Evolutionary conservation across 352 stramenopile genomes (phyloP), one percentile per base, ranked within the genome.

Genomic region (Phytophthora idaei): DNA sequence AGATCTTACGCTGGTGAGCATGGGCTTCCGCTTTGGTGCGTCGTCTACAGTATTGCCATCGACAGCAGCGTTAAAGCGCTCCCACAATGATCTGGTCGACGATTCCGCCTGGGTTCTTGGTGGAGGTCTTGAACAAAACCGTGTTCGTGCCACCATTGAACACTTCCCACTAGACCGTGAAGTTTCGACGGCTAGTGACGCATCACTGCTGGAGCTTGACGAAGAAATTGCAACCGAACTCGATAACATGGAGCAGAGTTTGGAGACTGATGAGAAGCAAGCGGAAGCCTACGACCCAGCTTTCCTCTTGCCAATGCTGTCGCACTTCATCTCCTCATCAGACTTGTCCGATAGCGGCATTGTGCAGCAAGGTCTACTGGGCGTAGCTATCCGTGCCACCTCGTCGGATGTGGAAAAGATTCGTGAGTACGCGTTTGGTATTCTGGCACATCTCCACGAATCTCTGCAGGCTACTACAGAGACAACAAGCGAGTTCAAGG

Each of bases 401-500:
- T 95, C 89, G 2, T 92, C 89, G 4, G 76, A 84, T 21, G 67
- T 69, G 0, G 71, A 85, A 7, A 76, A 57, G 10, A 78, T 92
- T 2, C 86, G 88, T 17, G 67, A 75, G 50, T 90, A 89, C 47
- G 84, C 85, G 7, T 96, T 83, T 57, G 86, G 80, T 12, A 89
- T 96, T 17, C 61, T 94, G 0, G 89, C 87, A 0, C 83, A 92
- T 50, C 21, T 93, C 4, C 85, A 96, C 59, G 87, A 96, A 32
- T 71, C 74, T 21, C 75, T 94, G 12, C 78, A 84, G 55, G 81
- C 74, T 15, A 85, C 87, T 27, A 74, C 70, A n/a, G 74, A 76
- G 60, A 64, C 67, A 25, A 68, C 68, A 10, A 71, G 66, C 9
- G 83, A 90, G 2, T 94, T 93, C 57, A 92, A 90, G 32, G 80